Conservation (phyloP, 345 rosid genomes). For the Citropsis articulata region DNA sequence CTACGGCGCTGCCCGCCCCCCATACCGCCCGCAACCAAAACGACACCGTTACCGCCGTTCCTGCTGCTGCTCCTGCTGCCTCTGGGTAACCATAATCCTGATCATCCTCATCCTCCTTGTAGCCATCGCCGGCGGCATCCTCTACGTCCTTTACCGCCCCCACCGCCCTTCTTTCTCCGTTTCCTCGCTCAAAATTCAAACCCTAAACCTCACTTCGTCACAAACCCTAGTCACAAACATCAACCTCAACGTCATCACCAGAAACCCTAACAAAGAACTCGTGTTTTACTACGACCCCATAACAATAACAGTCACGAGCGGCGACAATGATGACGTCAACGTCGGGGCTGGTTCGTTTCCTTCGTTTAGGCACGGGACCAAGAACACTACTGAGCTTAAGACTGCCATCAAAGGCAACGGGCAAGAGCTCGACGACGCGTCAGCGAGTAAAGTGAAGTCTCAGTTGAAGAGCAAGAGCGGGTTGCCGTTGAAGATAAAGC, state of each 20-base stretch:
- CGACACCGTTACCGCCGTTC: slow-evolving; percentile 49
- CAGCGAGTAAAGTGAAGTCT: slow-evolving; percentile 44
- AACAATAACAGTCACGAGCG: slow-evolving; percentile 31
- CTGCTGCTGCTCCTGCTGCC: slow-evolving; percentile 60
- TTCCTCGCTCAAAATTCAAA: slow-evolving; percentile 50
- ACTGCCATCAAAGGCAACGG: slow-evolving; percentile 39
- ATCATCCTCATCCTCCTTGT: slow-evolving; percentile 48
- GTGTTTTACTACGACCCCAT: slow-evolving; percentile 51
- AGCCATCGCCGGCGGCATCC: slow-evolving; percentile 41
- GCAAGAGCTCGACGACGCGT: slow-evolving; percentile 38
- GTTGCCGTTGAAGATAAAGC: slow-evolving; percentile 46
- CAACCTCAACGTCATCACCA: slow-evolving; percentile 58
- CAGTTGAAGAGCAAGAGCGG: slow-evolving; percentile 58
- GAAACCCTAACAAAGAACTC: slow-evolving; percentile 78
- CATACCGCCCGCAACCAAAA: slow-evolving; percentile 66
- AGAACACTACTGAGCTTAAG: slow-evolving; percentile 68
- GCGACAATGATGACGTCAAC: slow-evolving; percentile 35
- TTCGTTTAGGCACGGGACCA: slow-evolving; percentile 57
- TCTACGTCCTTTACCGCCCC: slow-evolving; percentile 78
- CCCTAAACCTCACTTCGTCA: slow-evolving; percentile 59
- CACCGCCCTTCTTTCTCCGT: slow-evolving; percentile 68
- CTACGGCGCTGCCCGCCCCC: slow-evolving; percentile 64
- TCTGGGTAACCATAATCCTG: slow-evolving; percentile 40
- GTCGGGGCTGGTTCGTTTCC: slow-evolving; percentile 58
- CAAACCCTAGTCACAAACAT: slow-evolving; percentile 49